Evolutionary conservation across 2,329 filamentous ascomycete species (phyloP).

Genomic region (Orbilia blumenaviensis): DNA sequence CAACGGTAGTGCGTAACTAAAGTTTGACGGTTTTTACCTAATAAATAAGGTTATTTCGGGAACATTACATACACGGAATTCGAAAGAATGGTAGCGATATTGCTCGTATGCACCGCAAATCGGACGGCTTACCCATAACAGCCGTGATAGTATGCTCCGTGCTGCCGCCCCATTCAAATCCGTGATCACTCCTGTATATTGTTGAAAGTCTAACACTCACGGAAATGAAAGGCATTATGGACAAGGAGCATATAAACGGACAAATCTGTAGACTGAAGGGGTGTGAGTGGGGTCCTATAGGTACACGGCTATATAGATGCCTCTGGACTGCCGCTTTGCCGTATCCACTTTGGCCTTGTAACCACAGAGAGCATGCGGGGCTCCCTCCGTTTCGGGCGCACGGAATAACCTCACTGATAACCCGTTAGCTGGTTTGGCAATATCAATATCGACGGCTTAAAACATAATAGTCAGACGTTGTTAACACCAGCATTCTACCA

Average conservation of each 20-base stretch:
- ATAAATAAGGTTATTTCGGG: conserved; percentile 18
- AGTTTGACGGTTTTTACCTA: not conserved
- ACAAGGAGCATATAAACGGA: conserved; percentile 12
- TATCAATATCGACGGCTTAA: not conserved
- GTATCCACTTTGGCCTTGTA: not conserved
- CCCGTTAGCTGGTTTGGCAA: conserved; percentile 2
- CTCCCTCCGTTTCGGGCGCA: not conserved
- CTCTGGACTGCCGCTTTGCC: conserved; percentile 29
- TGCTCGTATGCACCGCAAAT: conserved; percentile 6
- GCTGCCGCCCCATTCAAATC: conserved; percentile 13
- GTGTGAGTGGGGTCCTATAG: conserved; percentile 32
- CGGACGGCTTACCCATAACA: not conserved
- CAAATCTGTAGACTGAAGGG: conserved; percentile 12
- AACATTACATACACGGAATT: not conserved
- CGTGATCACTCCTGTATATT: no score
- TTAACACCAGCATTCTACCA: no score
- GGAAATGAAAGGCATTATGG: conserved; percentile 29
- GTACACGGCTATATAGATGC: conserved; percentile 3
- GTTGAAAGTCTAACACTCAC: conserved; percentile 1
- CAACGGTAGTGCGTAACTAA: not conserved
- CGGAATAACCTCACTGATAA: not conserved
- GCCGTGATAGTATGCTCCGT: not conserved
- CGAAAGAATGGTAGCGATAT: not conserved
- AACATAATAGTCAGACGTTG: no score
- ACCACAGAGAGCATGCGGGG: not conserved